phyloP scores from a whole-genome alignment of 192 early-diverging fungal genomes.

The Coemansia sp. region DNA sequence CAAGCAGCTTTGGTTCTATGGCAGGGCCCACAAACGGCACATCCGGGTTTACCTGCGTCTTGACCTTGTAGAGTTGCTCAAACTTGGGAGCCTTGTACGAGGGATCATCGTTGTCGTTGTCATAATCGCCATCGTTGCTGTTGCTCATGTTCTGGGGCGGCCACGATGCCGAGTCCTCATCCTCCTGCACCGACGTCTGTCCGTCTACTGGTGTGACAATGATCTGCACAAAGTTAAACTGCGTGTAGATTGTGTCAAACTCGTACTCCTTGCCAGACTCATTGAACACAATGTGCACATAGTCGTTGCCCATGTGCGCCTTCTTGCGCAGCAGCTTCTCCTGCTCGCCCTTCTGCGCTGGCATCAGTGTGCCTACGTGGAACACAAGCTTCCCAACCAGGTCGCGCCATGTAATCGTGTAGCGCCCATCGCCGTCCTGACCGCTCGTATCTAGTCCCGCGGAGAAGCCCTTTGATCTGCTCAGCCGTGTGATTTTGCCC shows the following conservation, averaged over 20 bases:
- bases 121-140: background rate
- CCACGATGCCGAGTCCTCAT: slow-evolving; percentile 47
- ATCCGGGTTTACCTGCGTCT: slow-evolving; percentile 68
- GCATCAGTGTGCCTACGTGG: slow-evolving; percentile 95
- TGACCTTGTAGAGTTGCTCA: slow-evolving; percentile 60
- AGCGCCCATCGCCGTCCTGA: slow-evolving; percentile 81
- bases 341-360: slow-evolving; percentile 63
- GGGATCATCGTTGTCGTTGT: background rate
- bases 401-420: slow-evolving; percentile 79
- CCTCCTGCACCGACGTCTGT: slow-evolving; percentile 59
- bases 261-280: slow-evolving; percentile 80
- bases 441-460: slow-evolving; percentile 84
- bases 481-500: slow-evolving; percentile 72
- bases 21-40: slow-evolving; percentile 84
- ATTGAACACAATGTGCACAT: slow-evolving; percentile 91
- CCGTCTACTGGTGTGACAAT: slow-evolving; percentile 85
- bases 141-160: slow-evolving; percentile 13
- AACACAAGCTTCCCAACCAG: slow-evolving; percentile 88
- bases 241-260: slow-evolving; percentile 87
- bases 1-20: slow-evolving; percentile 79
- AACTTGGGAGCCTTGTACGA: background rate
- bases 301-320: slow-evolving; percentile 97
- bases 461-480: slow-evolving; percentile 69
- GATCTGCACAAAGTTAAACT: slow-evolving; percentile 97
- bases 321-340: slow-evolving; percentile 91